These are phyloP conservation scores for Diaporthe velutina DNA, from an alignment of 2,329 filamentous ascomycete genomes.

Conservation along the genomic window DNA sequence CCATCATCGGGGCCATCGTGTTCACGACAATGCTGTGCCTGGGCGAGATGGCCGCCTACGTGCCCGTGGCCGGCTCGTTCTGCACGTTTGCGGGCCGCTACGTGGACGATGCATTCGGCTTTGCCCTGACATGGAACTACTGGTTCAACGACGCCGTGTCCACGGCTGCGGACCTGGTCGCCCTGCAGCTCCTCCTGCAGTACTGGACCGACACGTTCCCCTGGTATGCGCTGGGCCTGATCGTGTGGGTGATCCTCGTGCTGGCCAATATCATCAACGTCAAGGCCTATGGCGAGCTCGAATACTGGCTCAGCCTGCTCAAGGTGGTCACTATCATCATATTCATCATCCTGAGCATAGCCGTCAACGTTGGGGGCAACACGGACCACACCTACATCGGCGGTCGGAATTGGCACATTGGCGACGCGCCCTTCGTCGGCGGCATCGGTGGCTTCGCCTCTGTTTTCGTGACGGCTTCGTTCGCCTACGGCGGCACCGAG, in stretches of 20 bases:
- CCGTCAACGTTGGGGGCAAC: constrained; percentile 71
- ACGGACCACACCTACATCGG: constrained; percentile 67
- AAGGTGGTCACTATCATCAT: constrained; percentile 68
- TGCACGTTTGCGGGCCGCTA: constrained; percentile 67
- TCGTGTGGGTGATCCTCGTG: constrained; percentile 70
- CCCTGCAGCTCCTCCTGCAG: constrained; percentile 68
- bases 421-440: constrained; percentile 73
- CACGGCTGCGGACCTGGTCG: constrained; percentile 71
- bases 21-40: constrained; percentile 70
- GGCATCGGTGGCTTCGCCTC: constrained; percentile 76
- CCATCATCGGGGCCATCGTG: constrained; percentile 69
- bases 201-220: constrained; percentile 75
- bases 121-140: constrained; percentile 70
- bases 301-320: constrained; percentile 69
- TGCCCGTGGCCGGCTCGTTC: constrained; percentile 67
- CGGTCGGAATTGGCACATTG: constrained; percentile 68
- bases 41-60: constrained; percentile 72
- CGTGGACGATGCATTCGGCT: constrained; percentile 66
- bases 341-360: constrained; percentile 74
- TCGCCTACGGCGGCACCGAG: constrained; percentile 74
- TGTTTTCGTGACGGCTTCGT: constrained; percentile 72
- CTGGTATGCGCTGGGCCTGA: constrained; percentile 72
- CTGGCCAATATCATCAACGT: constrained; percentile 66
- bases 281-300: constrained; percentile 66
- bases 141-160: constrained; percentile 77